These are phyloP conservation scores for Cyberlindnera nakhonratchasimensis DNA, from an alignment of 805 yeast species.

Conservation along the genomic window DNA sequence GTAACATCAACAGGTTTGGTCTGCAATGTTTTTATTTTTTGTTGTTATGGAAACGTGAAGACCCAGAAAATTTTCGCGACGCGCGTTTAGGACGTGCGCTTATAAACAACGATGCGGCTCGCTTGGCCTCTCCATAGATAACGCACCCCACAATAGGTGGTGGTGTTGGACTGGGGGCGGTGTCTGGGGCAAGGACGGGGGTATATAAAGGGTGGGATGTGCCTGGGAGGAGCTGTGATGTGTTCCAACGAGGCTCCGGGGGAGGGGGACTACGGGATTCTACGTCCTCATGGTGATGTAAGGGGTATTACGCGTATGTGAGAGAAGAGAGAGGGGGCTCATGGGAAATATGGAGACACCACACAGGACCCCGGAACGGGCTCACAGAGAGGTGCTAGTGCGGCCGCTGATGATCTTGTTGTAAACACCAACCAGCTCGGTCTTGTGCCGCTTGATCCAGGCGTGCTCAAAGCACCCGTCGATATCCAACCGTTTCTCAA, in stretches of 20 bases:
- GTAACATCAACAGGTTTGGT: too few species aligned
- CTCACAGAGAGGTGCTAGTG: not conserved
- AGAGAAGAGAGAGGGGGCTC: not conserved
- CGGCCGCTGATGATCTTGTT: conserved; percentile 22
- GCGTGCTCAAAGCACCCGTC: conserved; percentile 38
- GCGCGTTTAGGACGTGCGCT: conserved; percentile 2
- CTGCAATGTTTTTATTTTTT: conserved; percentile 11
- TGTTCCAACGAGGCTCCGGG: too few species aligned
- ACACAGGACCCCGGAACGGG: too few species aligned
- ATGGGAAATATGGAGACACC: too few species aligned
- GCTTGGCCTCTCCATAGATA: not conserved
- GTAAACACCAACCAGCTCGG: conserved; percentile 37
- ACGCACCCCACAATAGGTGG: not conserved
- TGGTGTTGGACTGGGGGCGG: too few species aligned
- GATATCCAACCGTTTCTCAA: conserved; percentile 35
- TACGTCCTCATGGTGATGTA: too few species aligned
- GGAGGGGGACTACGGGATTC: too few species aligned
- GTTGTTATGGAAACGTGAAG: conserved; percentile 21
- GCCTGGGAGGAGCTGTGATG: too few species aligned
- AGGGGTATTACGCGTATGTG: not conserved
- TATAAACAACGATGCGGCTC: conserved; percentile 1
- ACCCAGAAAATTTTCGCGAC: conserved; percentile 7
- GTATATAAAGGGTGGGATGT: too few species aligned
- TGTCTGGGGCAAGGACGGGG: too few species aligned
- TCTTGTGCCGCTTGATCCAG: conserved; percentile 45